Evolutionary conservation across 441 rosid genomes (phyloP).

Genomic region (Arabidopsis lyrata): DNA sequence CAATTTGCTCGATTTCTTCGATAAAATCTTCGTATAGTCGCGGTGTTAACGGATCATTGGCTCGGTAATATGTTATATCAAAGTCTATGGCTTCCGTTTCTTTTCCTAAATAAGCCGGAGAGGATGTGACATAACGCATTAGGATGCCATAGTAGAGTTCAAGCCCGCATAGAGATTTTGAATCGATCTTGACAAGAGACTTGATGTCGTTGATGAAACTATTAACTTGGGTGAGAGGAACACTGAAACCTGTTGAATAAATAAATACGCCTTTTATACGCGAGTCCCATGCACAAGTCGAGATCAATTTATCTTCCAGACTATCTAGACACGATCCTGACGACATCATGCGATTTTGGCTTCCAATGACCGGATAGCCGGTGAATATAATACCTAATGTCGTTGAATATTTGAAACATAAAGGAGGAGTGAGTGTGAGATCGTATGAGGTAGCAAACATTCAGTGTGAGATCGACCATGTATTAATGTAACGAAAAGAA

Average conservation of each 20-base stretch:
- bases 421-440: no score
- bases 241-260: slow-evolving; percentile 60
- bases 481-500: no score
- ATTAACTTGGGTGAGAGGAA: slow-evolving; percentile 52
- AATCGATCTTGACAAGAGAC: slow-evolving; percentile 52
- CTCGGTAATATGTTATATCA: slow-evolving; percentile 65
- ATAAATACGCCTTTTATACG: slow-evolving; percentile 64
- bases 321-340: slow-evolving; percentile 81
- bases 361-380: slow-evolving; percentile 73
- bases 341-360: slow-evolving; percentile 69
- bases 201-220: slow-evolving; percentile 70
- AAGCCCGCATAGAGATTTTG: slow-evolving; percentile 56
- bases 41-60: slow-evolving; percentile 58
- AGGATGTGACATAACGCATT: slow-evolving; percentile 67
- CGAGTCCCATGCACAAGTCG: slow-evolving; percentile 80
- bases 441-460: no score
- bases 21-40: slow-evolving; percentile 60
- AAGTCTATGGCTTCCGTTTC: slow-evolving; percentile 70
- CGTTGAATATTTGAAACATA: not conserved
- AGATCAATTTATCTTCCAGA: slow-evolving; percentile 47
- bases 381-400: slow-evolving; percentile 37
- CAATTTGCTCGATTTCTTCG: slow-evolving; percentile 88
- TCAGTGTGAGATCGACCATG: no score
- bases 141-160: slow-evolving; percentile 72
- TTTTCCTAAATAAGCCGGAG: slow-evolving; percentile 63